phyloP scores from a whole-genome alignment of 108 stramenopile species.

The Skeletonema costatum region DNA sequence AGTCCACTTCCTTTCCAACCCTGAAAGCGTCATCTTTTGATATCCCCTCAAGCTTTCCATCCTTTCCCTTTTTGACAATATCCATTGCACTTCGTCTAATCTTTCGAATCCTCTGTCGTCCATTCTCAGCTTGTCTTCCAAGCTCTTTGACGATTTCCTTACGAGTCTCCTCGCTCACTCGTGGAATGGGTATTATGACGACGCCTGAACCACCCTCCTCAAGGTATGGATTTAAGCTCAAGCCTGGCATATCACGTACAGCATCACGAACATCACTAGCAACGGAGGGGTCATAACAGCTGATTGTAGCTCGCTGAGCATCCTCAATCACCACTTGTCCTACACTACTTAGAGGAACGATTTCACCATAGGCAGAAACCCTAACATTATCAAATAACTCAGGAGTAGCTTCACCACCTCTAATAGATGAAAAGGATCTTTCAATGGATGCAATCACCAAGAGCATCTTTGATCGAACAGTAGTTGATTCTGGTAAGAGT shows the following conservation, averaged over 20 bases:
- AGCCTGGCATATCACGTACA: conserved; percentile 58
- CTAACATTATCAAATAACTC: conserved; percentile 80
- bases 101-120: conserved; percentile 65
- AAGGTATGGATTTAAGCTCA: conserved; percentile 80
- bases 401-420: conserved; percentile 84
- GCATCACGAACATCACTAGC: conserved; percentile 81
- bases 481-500: conserved; percentile 60
- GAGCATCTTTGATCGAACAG: conserved; percentile 64
- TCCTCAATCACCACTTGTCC: conserved; percentile 87
- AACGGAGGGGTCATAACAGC: conserved; percentile 81
- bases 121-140: conserved; percentile 69
- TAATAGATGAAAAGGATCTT: conserved; percentile 69
- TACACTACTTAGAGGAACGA: conserved; percentile 66
- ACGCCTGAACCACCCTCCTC: conserved; percentile 76
- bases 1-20: conserved; percentile 75
- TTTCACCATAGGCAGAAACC: conserved; percentile 79
- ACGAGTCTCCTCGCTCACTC: conserved; percentile 70
- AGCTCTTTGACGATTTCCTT: conserved; percentile 75
- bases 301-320: conserved; percentile 76
- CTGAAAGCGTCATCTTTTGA: conserved; percentile 91
- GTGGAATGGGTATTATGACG: conserved; percentile 79
- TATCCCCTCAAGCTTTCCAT: conserved; percentile 81
- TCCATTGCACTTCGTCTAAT: conserved; percentile 81
- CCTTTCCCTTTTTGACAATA: conserved; percentile 74
- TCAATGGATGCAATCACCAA: conserved; percentile 62